Base-by-base conservation (phyloP, 2,329 filamentous ascomycete species). In the Aureobasidium sp. region DNA sequence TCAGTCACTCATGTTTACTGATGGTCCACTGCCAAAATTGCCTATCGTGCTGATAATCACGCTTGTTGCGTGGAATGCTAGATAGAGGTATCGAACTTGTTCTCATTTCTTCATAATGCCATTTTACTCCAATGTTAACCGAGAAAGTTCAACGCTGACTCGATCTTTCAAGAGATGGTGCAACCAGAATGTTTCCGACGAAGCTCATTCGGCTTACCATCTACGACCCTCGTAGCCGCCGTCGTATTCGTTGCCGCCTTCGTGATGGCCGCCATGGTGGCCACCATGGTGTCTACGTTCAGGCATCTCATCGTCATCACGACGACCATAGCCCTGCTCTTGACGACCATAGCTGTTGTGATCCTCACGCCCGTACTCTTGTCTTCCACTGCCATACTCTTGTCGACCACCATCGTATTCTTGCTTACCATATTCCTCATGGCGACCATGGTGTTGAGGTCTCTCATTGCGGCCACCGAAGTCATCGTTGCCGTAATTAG, bases 361-460 rank as follows among this genome's bases (percentile, higher is more conserved):
- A 25, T 64, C 61, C 29, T 62, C 61, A 30, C 63, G 48, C 11
- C 63, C 61, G 34, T 66, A 61, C 9, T 59, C 44, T 30, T 61
- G 59, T 55, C 59, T 45, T 42, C 61, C 53, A 58, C 64, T 42
- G 30, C 57, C 61, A 10, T 62, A 62, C 25, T 57, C 58, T 34
- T 65, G 63, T 37, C 44, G 45, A 16, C 63, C 57, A 6, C 65
- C 65, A 27, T 61, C 64, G 37, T 64, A 62, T n/a, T 64, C 64
- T 21, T 53, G 36, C 47, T 62, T 57, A 11, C 62, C 63, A 41
- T 63, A 64, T 42, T 63, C 62, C 29, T 62, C 42, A 4, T 57
- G 34, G 1, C 51, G 58, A 44, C 44, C 58, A 21, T 57, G 41
- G 10, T 42, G 39, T 14, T 61, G 34, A 14, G 41, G 30, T 47